Evolutionary conservation across 1,139 yeast species (phyloP).

Genomic region (Protomyces inundatus): DNA sequence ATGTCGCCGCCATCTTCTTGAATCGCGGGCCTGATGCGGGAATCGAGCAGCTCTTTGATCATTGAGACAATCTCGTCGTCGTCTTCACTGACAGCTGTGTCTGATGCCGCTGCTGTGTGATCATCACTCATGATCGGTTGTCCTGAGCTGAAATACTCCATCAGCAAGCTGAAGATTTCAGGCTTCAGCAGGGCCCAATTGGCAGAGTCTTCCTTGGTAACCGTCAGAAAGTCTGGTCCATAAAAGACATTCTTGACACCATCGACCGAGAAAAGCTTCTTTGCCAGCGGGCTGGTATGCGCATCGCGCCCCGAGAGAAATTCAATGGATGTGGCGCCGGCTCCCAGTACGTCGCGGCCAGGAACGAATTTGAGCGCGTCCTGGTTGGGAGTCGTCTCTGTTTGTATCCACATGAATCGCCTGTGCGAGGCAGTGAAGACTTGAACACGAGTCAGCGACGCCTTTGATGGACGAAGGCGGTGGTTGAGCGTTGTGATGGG

Average conservation of each 20-base stretch:
- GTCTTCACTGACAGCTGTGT: conserved; percentile 50
- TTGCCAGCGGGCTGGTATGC: conserved; percentile 74
- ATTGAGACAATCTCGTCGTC: conserved; percentile 77
- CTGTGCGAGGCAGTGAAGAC: background rate
- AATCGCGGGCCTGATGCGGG: conserved; percentile 88
- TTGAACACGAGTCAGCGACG: too few relatives aligned
- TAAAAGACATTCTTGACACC: conserved; percentile 76
- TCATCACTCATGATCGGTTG: conserved; percentile 52
- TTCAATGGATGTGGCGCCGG: conserved; percentile 47
- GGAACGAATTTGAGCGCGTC: conserved; percentile 90
- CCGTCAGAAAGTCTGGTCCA: conserved; percentile 80
- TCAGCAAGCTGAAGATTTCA: conserved; percentile 75
- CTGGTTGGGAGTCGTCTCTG: conserved; percentile 79
- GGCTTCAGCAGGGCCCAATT: conserved; percentile 80
- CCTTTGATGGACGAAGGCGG: too few relatives aligned
- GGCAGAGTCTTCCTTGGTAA: conserved; percentile 57
- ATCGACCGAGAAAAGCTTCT: conserved; percentile 68
- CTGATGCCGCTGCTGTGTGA: conserved; percentile 49
- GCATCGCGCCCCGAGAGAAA: conserved; percentile 67
- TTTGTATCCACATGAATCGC: conserved; percentile 45
- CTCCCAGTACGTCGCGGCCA: conserved; percentile 50
- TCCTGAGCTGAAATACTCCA: conserved; percentile 79
- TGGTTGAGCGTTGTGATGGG: too few relatives aligned
- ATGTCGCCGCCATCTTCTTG: conserved; percentile 59
- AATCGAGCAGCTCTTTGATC: conserved; percentile 88